Evolutionary conservation across 2,329 filamentous ascomycete genomes (phyloP).

Genomic region (Aquanectria penicillioides): DNA sequence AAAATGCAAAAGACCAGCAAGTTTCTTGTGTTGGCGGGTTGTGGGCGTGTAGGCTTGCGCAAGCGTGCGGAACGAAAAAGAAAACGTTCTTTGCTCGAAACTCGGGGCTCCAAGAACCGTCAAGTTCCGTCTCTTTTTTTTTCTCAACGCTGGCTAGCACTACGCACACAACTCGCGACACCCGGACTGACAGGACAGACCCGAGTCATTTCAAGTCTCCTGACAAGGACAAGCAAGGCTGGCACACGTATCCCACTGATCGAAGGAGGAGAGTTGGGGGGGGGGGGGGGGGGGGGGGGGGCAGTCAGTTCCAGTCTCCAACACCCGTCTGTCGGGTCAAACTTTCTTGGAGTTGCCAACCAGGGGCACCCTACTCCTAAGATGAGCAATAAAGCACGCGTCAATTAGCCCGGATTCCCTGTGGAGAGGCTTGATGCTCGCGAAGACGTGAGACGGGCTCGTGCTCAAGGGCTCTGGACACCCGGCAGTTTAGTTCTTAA

Average conservation of each 20-base stretch:
- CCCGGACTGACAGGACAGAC: neutral
- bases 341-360: slow-evolving; percentile 11
- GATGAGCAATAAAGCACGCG: slow-evolving; percentile 39
- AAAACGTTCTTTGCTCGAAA: no score
- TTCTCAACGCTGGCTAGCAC: no score
- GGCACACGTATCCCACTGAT: slow-evolving; percentile 6
- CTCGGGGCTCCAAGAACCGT: no score
- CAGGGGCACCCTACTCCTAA: slow-evolving; percentile 36
- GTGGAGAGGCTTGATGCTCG: slow-evolving; percentile 16
- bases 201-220: slow-evolving; percentile 3
- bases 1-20: no score
- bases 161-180: no score
- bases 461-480: neutral
- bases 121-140: no score
- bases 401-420: slow-evolving; percentile 29
- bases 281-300: no score
- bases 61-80: no score
- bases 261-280: no score
- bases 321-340: slow-evolving; percentile 13
- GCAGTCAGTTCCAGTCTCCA: slow-evolving; percentile 1
- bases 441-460: slow-evolving; percentile 16
- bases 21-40: no score
- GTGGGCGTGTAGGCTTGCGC: no score
- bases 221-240: slow-evolving; percentile 11
- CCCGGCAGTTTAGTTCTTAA: slow-evolving; percentile 23